Conservation (phyloP, 768 basidiomycete genomes). For the Podaxis sp. region DNA sequence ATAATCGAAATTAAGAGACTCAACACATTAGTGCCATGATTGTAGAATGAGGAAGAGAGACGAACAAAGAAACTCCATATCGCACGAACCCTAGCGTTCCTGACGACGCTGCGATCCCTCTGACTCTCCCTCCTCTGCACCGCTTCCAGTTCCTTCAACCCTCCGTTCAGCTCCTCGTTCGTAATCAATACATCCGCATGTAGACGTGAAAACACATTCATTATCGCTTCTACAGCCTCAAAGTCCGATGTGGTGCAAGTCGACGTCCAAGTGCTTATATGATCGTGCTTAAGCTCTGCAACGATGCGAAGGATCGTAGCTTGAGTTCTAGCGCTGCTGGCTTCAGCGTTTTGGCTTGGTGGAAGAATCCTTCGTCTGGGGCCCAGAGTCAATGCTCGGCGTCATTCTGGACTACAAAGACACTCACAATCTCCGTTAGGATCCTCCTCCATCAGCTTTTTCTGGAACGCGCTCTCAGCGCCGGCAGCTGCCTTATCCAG, state of each 20-base stretch:
- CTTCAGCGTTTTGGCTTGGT: conserved; percentile 79
- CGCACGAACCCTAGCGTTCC: conserved; percentile 78
- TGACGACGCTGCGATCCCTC: conserved; percentile 66
- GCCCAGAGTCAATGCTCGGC: neutral
- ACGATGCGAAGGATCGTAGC: conserved; percentile 71
- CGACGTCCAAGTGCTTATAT: conserved; percentile 72
- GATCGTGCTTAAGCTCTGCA: conserved; percentile 67
- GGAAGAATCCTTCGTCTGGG: conserved; percentile 83
- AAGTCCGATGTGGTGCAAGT: conserved; percentile 84
- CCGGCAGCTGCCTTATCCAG: conserved; percentile 52
- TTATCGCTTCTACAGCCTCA: conserved; percentile 89
- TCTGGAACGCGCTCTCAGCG: conserved; percentile 68
- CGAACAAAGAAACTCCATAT: neutral
- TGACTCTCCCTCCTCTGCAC: conserved; percentile 79
- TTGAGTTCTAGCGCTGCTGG: conserved; percentile 95
- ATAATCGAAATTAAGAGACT: conserved; percentile 10
- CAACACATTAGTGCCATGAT: conserved; percentile 40
- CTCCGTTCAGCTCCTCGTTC: conserved; percentile 61
- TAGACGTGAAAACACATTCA: conserved; percentile 79
- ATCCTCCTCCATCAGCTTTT: conserved; percentile 58
- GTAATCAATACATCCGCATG: conserved; percentile 81
- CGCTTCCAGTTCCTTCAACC: conserved; percentile 56
- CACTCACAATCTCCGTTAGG: conserved; percentile 67
- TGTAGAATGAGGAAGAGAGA: neutral
- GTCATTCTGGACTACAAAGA: neutral